Evolutionary conservation across 2,329 filamentous ascomycete genomes (phyloP).

Genomic region (Aspergillus melleus): DNA sequence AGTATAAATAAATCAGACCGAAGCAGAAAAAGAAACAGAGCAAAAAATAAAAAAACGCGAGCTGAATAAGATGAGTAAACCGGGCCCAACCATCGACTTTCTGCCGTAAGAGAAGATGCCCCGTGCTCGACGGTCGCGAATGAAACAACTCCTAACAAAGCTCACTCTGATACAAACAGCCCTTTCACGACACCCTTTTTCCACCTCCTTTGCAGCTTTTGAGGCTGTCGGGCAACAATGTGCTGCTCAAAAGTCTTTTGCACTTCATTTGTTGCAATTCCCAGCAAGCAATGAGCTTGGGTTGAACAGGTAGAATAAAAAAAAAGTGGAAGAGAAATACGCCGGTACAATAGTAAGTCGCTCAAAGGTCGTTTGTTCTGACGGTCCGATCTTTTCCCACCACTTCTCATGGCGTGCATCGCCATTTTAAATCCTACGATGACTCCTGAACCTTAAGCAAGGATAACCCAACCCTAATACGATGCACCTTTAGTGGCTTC

Average conservation of each 20-base stretch:
- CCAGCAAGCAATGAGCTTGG: slow-evolving; percentile 17
- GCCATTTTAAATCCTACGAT: not conserved
- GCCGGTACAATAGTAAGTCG: slow-evolving; percentile 21
- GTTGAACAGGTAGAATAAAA: slow-evolving; percentile 12
- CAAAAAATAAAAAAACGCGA: not conserved
- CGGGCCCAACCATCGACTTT: not conserved
- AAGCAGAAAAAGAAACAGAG: not conserved
- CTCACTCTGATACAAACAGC: slow-evolving; percentile 4
- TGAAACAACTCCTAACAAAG: slow-evolving; percentile 2
- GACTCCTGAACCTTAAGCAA: not conserved
- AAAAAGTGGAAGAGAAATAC: slow-evolving; percentile 1
- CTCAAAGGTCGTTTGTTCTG: slow-evolving; percentile 1
- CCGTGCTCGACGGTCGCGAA: slow-evolving; percentile 3
- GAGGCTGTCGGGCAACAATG: slow-evolving; percentile 23
- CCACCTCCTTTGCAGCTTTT: slow-evolving; percentile 4
- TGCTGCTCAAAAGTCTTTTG: slow-evolving; percentile 14
- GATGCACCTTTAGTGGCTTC: slow-evolving; percentile 33
- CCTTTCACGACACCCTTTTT: slow-evolving; percentile 2
- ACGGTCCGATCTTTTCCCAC: not conserved
- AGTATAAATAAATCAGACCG: not conserved
- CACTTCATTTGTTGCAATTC: slow-evolving; percentile 17
- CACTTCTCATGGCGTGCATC: not conserved
- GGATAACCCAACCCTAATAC: slow-evolving; percentile 10
- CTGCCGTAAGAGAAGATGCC: not conserved
- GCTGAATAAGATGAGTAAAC: not conserved